These are phyloP conservation scores for Fusarium sp. DNA, from an alignment of 2,329 filamentous ascomycete genomes.

Conservation along the genomic window DNA sequence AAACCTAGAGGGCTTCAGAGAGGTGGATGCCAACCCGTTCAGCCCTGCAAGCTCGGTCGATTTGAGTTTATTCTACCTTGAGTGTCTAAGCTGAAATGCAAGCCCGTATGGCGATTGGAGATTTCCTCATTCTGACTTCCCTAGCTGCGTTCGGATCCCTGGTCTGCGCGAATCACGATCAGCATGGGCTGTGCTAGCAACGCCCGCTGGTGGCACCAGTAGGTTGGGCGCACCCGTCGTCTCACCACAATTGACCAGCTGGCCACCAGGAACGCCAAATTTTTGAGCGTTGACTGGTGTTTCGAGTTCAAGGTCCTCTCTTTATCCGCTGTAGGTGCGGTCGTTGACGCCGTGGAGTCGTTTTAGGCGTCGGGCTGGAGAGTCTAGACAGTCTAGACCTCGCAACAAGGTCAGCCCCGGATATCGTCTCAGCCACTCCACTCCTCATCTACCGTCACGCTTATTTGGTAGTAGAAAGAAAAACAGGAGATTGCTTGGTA, in stretches of 20 bases:
- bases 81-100: constrained; percentile 36
- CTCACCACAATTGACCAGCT: constrained; percentile 37
- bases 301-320: constrained; percentile 1
- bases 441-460: constrained; percentile 41
- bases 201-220: constrained; percentile 36
- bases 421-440: constrained; percentile 43
- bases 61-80: constrained; percentile 16
- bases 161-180: constrained; percentile 41
- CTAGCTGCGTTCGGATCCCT: constrained; percentile 40
- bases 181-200: constrained; percentile 26
- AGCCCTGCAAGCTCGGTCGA: constrained; percentile 40
- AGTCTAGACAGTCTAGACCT: constrained; percentile 45
- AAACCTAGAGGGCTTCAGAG: constrained; percentile 8
- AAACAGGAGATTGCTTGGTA: constrained; percentile 12
- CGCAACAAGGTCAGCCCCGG: constrained; percentile 42
- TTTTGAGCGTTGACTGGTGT: constrained; percentile 14
- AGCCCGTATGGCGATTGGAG: constrained; percentile 38
- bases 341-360: constrained; percentile 32
- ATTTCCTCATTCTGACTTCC: constrained; percentile 25
- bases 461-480: constrained; percentile 27
- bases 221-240: constrained; percentile 33
- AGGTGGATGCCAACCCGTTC: constrained; percentile 36
- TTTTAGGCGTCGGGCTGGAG: constrained; percentile 28
- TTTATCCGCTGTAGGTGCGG: constrained; percentile 2
- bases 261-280: constrained; percentile 34